A percentile compares a stretch with the other conserved stretches of the same genome.
Conservation (phyloP, 108 stramenopile species). For the Nannochloropsis salina region DNA sequence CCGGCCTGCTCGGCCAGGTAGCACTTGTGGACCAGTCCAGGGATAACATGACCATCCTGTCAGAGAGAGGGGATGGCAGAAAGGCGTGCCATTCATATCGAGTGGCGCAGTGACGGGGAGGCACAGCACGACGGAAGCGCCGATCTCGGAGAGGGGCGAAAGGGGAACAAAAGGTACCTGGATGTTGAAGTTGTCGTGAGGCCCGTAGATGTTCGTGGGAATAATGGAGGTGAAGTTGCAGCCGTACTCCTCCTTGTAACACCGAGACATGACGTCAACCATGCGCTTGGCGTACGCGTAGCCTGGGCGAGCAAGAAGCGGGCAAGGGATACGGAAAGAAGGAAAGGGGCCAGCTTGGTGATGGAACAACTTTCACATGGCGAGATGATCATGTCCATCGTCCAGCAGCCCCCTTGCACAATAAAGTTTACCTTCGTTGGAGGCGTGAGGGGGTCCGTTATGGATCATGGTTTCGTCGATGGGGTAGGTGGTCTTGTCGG, state of each 20-base stretch:
- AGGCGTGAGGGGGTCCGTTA: conserved; percentile 88
- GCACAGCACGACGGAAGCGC: too few relatives aligned
- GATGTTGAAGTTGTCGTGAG: conserved; percentile 88
- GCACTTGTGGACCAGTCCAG: conserved; percentile 97
- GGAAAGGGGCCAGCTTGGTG: too few relatives aligned
- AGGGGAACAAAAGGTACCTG: conserved; percentile 37
- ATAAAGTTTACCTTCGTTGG: conserved; percentile 65
- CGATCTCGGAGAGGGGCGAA: too few relatives aligned
- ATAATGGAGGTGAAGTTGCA: conserved; percentile 97
- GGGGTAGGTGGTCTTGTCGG: conserved; percentile 97
- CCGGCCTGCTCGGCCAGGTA: conserved; percentile 80
- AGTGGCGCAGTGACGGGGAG: too few relatives aligned
- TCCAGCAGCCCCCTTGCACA: too few relatives aligned
- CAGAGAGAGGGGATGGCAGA: neutral
- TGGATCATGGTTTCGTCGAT: conserved; percentile 99
- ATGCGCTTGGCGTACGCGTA: conserved; percentile 98
- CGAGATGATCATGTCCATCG: too few relatives aligned
- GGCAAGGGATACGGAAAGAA: neutral
- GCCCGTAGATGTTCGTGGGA: conserved; percentile 96
- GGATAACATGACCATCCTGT: conserved; percentile 88
- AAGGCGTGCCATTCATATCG: neutral
- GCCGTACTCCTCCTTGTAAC: conserved; percentile 85
- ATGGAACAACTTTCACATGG: too few relatives aligned
- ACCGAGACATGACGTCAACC: conserved; percentile 96
- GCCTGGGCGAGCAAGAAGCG: conserved; percentile 39